Conservation (phyloP, 2,329 filamentous ascomycete species). For the Penicillium italicum region DNA sequence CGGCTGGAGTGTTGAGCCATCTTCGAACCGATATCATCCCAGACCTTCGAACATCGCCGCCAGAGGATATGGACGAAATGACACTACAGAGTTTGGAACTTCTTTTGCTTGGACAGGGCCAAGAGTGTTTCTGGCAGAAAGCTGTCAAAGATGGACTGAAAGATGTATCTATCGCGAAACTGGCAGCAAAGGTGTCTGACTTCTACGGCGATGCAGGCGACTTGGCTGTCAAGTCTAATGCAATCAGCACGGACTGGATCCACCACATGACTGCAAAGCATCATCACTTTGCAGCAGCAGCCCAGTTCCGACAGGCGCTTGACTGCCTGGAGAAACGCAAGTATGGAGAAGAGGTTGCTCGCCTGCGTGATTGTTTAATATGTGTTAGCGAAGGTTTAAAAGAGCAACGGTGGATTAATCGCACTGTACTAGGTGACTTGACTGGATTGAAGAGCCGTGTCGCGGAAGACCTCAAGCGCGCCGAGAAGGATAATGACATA, state of each 20-base stretch:
- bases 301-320: slow-evolving; percentile 85
- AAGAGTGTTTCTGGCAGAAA: slow-evolving; percentile 98
- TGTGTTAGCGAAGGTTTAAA: slow-evolving; percentile 85
- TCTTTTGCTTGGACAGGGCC: slow-evolving; percentile 84
- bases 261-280: slow-evolving; percentile 97
- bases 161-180: slow-evolving; percentile 84
- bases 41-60: slow-evolving; percentile 76
- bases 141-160: slow-evolving; percentile 92
- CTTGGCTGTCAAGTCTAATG: slow-evolving; percentile 80
- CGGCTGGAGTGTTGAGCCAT: slow-evolving; percentile 78
- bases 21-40: slow-evolving; percentile 73
- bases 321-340: slow-evolving; percentile 90
- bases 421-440: slow-evolving; percentile 75
- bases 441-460: slow-evolving; percentile 78
- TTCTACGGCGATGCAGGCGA: slow-evolving; percentile 82
- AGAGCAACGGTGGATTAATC: slow-evolving; percentile 77
- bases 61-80: slow-evolving; percentile 91
- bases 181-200: slow-evolving; percentile 87
- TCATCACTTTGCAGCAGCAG: slow-evolving; percentile 92
- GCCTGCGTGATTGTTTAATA: slow-evolving; percentile 73
- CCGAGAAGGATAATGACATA: slow-evolving; percentile 93
- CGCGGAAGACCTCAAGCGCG: slow-evolving; percentile 81
- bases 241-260: slow-evolving; percentile 92
- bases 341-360: slow-evolving; percentile 92
- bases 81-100: slow-evolving; percentile 80